Conservation (phyloP, 2,329 filamentous ascomycete species). For the Trichoderma brevicompactum region DNA sequence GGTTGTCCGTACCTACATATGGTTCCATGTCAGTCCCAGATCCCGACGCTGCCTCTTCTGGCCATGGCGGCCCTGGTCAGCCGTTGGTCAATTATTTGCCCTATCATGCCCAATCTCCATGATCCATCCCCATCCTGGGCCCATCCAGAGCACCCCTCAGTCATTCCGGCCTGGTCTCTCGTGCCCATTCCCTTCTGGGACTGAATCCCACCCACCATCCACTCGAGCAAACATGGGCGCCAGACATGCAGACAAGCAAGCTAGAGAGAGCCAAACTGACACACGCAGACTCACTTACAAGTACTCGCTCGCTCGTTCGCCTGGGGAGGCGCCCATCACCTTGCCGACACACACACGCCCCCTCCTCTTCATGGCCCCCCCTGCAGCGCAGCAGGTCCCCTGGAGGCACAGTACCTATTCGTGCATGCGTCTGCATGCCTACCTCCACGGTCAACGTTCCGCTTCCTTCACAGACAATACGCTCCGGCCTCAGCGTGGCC, state of each 20-base stretch:
- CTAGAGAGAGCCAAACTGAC: slow-evolving; percentile 22
- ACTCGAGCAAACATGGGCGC: slow-evolving; percentile 27
- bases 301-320: neutral
- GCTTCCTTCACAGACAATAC: slow-evolving; percentile 29
- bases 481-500: slow-evolving; percentile 6
- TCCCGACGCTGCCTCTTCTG: slow-evolving; percentile 30
- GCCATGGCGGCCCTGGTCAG: slow-evolving; percentile 23
- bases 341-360: slow-evolving; percentile 19
- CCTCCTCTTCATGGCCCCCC: slow-evolving; percentile 20
- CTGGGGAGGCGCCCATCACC: slow-evolving; percentile 18
- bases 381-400: slow-evolving; percentile 20
- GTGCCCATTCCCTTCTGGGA: slow-evolving; percentile 27
- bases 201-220: slow-evolving; percentile 27
- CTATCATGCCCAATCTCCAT: slow-evolving; percentile 30
- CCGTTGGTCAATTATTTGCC: slow-evolving; percentile 25
- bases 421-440: slow-evolving; percentile 29
- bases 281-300: slow-evolving; percentile 16
- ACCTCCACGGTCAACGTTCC: slow-evolving; percentile 28
- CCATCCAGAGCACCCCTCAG: slow-evolving; percentile 5
- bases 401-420: slow-evolving; percentile 25
- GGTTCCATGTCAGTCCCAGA: slow-evolving; percentile 27
- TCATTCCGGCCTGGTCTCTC: slow-evolving; percentile 15
- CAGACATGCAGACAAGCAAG: slow-evolving; percentile 23
- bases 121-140: slow-evolving; percentile 14
- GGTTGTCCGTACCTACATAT: slow-evolving; percentile 26